Conservation (phyloP, 75 land plant genomes). For the Pseudotsuga menziesii region DNA sequence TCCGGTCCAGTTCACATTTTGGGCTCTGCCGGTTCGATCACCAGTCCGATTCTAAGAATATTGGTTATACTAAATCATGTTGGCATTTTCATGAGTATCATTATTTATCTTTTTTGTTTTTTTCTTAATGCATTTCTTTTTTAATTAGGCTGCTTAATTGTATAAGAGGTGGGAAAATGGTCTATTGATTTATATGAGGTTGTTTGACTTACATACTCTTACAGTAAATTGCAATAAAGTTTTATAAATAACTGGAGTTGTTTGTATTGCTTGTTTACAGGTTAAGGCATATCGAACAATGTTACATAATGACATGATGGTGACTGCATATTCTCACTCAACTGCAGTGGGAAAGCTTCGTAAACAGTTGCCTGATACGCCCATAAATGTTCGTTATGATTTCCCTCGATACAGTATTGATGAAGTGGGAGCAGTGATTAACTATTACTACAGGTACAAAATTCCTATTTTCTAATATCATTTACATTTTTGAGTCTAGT, state of each 20-base stretch:
- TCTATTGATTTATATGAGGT: background rate
- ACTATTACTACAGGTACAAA: slow-evolving; percentile 78
- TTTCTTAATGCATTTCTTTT: background rate
- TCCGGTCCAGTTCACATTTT: too few relatives aligned
- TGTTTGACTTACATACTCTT: background rate
- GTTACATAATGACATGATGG: slow-evolving; percentile 82
- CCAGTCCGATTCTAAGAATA: too few relatives aligned
- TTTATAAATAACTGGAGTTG: background rate
- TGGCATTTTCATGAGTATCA: background rate
- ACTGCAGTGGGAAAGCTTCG: slow-evolving; percentile 93
- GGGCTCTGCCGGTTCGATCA: too few relatives aligned
- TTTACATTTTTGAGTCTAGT: background rate
- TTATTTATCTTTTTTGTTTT: background rate
- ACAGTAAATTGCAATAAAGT: background rate
- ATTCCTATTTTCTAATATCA: background rate
- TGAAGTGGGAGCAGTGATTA: slow-evolving; percentile 74
- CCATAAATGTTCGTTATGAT: slow-evolving; percentile 58
- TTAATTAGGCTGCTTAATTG: background rate
- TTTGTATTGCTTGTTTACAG: slow-evolving; percentile 29
- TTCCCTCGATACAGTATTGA: slow-evolving; percentile 61
- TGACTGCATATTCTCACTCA: slow-evolving; percentile 94
- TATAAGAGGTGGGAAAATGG: background rate
- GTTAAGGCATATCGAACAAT: slow-evolving; percentile 87
- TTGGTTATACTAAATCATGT: background rate
- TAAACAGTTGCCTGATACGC: slow-evolving; percentile 78